Conservation (phyloP, 805 yeast species). For the Helenozyma rhizophorensis region DNA sequence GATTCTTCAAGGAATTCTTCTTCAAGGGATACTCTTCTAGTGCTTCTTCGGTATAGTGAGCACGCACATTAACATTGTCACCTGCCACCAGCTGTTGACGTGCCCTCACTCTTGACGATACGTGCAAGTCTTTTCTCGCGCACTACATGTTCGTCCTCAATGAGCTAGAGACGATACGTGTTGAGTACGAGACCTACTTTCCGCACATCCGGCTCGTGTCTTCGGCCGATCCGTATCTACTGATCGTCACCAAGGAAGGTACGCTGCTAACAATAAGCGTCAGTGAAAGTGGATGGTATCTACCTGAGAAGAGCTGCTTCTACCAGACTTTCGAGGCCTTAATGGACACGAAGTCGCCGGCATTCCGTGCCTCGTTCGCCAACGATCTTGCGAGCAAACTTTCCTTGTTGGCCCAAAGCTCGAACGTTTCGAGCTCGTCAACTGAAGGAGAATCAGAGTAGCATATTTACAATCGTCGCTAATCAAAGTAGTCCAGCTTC, state of each 20-base stretch:
- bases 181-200: slow-evolving; percentile 12
- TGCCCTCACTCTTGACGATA: no score
- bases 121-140: no score
- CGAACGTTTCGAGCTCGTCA: no score
- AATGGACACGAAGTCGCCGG: slow-evolving; percentile 10
- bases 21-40: no score
- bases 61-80: no score
- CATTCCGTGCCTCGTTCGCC: slow-evolving; percentile 12
- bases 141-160: slow-evolving; percentile 2
- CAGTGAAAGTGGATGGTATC: slow-evolving; percentile 11
- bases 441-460: no score
- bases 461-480: no score
- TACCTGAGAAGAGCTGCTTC: background rate
- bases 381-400: slow-evolving; percentile 8
- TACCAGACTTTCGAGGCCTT: slow-evolving; percentile 16
- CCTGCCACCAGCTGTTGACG: no score
- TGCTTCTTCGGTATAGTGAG: no score
- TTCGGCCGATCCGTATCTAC: slow-evolving; percentile 2
- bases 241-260: slow-evolving; percentile 10
- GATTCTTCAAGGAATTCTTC: no score
- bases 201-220: slow-evolving; percentile 1
- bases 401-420: no score
- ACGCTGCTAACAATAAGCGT: slow-evolving; percentile 3
- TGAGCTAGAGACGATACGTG: slow-evolving; percentile 4
- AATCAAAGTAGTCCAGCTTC: no score